A percentile compares a stretch with the other conserved stretches of the same genome.
Conservation (phyloP, 2,329 filamentous ascomycete species). For the Trichophaea hybrida region DNA sequence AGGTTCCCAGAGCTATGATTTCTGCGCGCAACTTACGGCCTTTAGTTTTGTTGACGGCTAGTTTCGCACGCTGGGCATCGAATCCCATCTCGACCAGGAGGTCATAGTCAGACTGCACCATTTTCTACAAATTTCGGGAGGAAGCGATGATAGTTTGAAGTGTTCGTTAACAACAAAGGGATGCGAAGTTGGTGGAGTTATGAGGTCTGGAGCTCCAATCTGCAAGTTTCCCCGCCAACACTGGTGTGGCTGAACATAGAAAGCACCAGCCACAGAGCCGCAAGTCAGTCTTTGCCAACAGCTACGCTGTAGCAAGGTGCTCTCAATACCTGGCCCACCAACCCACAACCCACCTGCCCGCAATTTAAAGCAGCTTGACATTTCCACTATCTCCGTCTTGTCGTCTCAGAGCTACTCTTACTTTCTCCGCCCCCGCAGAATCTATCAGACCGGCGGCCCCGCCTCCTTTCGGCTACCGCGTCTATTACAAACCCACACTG, state of each 20-base stretch:
- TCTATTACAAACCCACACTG: constrained; percentile 1
- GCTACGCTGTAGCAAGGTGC: too few species aligned
- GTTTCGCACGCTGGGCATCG: constrained; percentile 61
- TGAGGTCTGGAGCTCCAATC: background rate
- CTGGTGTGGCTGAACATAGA: too few species aligned
- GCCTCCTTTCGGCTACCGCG: background rate
- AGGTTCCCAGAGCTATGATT: background rate
- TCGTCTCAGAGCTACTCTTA: too few species aligned
- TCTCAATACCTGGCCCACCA: too few species aligned
- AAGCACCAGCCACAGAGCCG: too few species aligned
- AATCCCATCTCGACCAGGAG: constrained; percentile 62
- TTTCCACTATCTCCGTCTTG: too few species aligned
- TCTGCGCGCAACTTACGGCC: constrained; percentile 46
- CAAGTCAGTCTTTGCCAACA: too few species aligned
- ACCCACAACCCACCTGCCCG: too few species aligned
- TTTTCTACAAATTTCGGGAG: constrained; percentile 27
- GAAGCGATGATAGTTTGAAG: constrained; percentile 5
- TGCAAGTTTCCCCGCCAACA: too few species aligned
- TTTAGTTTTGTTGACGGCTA: constrained; percentile 73
- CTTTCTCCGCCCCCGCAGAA: too few species aligned
- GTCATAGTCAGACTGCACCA: constrained; percentile 47
- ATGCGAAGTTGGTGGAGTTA: constrained; percentile 1
- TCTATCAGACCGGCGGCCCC: background rate
- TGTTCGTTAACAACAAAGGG: constrained; percentile 13
- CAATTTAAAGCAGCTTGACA: too few species aligned